phyloP scores from a whole-genome alignment of 2,329 filamentous ascomycete species.

The Pseudogymnoascus sp. region DNA sequence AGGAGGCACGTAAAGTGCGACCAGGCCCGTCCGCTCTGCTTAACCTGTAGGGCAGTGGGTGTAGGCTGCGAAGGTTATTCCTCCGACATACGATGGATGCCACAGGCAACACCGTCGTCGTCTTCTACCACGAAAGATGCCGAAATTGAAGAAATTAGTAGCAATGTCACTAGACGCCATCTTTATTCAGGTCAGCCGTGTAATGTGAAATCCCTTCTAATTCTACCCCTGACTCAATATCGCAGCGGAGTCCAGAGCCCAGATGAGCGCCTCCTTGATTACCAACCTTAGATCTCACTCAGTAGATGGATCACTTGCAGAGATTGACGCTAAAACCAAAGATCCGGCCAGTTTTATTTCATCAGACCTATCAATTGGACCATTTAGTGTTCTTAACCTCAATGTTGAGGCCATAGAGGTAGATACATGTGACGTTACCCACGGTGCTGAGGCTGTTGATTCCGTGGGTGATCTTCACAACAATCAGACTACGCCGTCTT shows the following conservation, averaged over 20 bases:
- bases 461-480: neutral
- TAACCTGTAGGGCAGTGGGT: slow-evolving; percentile 22
- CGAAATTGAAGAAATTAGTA: slow-evolving; percentile 12
- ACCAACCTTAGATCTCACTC: slow-evolving; percentile 24
- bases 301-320: slow-evolving; percentile 26
- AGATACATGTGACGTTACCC: neutral
- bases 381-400: slow-evolving; percentile 7
- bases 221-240: neutral
- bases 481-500: neutral
- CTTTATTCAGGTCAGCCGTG: slow-evolving; percentile 10
- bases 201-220: neutral
- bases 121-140: neutral
- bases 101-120: neutral
- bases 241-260: slow-evolving; percentile 19
- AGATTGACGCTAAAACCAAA: slow-evolving; percentile 25
- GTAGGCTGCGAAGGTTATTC: slow-evolving; percentile 26
- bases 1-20: slow-evolving; percentile 31
- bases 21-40: slow-evolving; percentile 27
- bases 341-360: slow-evolving; percentile 15
- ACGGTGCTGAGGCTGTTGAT: neutral
- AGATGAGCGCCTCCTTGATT: slow-evolving; percentile 26
- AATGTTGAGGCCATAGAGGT: neutral
- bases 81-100: slow-evolving; percentile 26
- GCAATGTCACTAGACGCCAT: slow-evolving; percentile 13
- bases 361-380: slow-evolving; percentile 19